Conservation (phyloP, 257 asterid genomes). For the Ehretia macrophylla region DNA sequence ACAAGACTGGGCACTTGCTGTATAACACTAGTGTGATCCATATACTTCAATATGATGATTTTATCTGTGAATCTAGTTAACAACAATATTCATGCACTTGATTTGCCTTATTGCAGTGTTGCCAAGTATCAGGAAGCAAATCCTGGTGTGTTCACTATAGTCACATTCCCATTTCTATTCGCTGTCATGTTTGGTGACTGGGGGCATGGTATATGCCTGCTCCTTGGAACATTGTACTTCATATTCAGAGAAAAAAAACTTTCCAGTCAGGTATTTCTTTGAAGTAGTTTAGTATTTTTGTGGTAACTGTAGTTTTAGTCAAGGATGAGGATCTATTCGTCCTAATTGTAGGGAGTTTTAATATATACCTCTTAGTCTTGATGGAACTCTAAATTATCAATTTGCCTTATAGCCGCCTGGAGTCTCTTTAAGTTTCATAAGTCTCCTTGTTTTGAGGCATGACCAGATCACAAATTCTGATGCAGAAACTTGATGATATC, state of each 20-base stretch:
- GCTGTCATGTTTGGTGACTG: conserved; percentile 99
- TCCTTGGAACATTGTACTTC: conserved; percentile 66
- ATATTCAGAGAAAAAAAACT: conserved; percentile 68
- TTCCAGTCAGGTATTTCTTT: conserved; percentile 63
- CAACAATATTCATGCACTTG: conserved; percentile 17
- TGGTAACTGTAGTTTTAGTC: not conserved
- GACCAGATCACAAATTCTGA: conserved; percentile 14
- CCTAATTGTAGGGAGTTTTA: not conserved
- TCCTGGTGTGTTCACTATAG: conserved; percentile 96
- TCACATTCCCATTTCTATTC: conserved; percentile 96
- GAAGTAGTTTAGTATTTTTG: too few relatives aligned
- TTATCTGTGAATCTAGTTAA: not conserved
- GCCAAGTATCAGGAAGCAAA: conserved; percentile 99
- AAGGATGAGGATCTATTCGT: not conserved
- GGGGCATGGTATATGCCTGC: conserved; percentile 99
- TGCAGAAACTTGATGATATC: conserved; percentile 99
- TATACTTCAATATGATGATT: too few relatives aligned
- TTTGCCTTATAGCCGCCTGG: not conserved
- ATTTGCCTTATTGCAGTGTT: conserved; percentile 56
- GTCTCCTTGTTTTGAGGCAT: conserved; percentile 10
- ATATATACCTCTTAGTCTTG: not conserved
- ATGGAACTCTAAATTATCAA: not conserved
- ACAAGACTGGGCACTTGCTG: too few relatives aligned
- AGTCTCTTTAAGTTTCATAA: not conserved
- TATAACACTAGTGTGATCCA: too few relatives aligned